Base-by-base conservation (phyloP, 768 basidiomycete species). In the Tephrocybe sp. region DNA sequence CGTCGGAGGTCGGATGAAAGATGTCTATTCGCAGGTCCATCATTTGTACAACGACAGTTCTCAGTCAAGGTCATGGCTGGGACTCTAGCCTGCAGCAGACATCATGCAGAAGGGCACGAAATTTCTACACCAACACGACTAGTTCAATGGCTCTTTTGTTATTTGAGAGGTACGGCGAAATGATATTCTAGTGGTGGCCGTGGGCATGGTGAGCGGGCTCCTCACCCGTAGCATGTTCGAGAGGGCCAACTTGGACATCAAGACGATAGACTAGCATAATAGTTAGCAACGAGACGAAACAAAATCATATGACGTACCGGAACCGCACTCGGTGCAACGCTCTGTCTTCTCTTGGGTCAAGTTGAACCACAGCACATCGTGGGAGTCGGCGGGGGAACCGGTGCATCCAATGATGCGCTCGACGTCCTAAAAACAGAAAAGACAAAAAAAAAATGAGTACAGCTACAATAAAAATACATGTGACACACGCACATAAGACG, bases 241-340 rank as follows among this genome's bases (percentile, higher is more conserved):
- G 28, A 28, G 53, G 40, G 18, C 45, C 40, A 7, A 30, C 24
- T 41, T 45, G 38, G 22, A 77, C 85, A 62, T 92, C 86, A 49
- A 92, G 78, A 28, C 75, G 71, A 62, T 92, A 91, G 31, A 83
- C 91, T 93, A 58, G 8, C 1, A 11, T 32, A 47, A 47, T 5
- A 28, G 45, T 49, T 22, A 37, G 44, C 13, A 37, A 18, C 21
- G 44, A 8, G 30, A 15, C 9, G 6, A 4, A 19, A 24, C 15
- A 40, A 48, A 38, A 24, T 22, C 34, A 53, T 24, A 28, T 37
- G 36, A 71, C 85, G 43, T 62, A 95, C 93, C 91, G 48, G 87
- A 93, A 60, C 95, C 95, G 58, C 95, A 98, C 72, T 98, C 95
- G 11, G 82, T 76, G 83, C 95, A 98, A 65, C 95, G 88, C 55